Evolutionary conservation across 1,284 basidiomycete species (phyloP).

Genomic region (Rhodotorula glutinis): DNA sequence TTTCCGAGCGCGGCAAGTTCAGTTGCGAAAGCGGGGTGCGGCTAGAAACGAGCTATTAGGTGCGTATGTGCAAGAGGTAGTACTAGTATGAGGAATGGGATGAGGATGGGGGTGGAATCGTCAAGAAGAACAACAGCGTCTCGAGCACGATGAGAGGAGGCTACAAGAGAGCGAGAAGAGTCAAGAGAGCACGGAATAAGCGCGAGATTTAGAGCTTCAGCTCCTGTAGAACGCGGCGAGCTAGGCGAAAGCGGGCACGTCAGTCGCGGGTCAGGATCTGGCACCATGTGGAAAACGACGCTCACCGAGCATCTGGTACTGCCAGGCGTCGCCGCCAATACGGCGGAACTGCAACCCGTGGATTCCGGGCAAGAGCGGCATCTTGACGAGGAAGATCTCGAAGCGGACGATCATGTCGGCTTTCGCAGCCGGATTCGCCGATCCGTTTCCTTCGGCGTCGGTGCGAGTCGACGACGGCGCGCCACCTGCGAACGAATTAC

Average conservation of each 20-base stretch:
- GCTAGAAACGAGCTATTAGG: too few relatives aligned
- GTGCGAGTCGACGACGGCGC: constrained; percentile 4
- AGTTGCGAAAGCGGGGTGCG: too few relatives aligned
- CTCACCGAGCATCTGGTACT: constrained; percentile 86
- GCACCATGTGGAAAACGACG: too few relatives aligned
- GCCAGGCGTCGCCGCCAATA: constrained; percentile 48
- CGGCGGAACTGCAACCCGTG: constrained; percentile 95
- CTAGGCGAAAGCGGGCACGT: neutral
- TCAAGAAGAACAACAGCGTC: neutral
- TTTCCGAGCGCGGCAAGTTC: too few relatives aligned
- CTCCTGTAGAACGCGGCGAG: constrained; percentile 27
- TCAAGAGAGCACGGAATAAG: neutral
- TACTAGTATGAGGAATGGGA: neutral
- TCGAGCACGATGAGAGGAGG: neutral
- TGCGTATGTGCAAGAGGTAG: too few relatives aligned
- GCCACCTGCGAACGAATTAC: constrained; percentile 3
- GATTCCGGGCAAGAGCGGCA: constrained; percentile 80
- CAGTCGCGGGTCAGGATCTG: too few relatives aligned
- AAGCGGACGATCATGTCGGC: constrained; percentile 79
- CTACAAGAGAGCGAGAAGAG: neutral
- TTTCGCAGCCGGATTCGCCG: constrained; percentile 54
- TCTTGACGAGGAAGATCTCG: constrained; percentile 92
- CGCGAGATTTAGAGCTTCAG: constrained; percentile 17
- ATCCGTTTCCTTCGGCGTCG: constrained; percentile 46
- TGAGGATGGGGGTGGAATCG: neutral